These are phyloP conservation scores for Psilocybe subaeruginosa DNA, from an alignment of 768 basidiomycete species.

Conservation along the genomic window DNA sequence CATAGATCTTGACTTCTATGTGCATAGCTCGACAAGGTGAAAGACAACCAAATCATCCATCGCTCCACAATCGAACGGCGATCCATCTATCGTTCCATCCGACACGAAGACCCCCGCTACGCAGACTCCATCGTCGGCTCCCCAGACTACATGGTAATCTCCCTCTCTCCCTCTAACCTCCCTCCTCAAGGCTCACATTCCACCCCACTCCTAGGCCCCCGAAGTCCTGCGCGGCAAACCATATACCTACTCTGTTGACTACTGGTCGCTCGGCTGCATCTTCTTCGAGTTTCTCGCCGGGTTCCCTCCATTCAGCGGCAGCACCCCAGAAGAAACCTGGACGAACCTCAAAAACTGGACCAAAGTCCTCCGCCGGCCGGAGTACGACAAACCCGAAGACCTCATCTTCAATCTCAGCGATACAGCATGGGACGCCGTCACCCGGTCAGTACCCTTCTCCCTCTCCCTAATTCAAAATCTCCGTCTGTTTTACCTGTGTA, in stretches of 20 bases:
- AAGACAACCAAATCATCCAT: conserved; percentile 87
- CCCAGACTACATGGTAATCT: conserved; percentile 91
- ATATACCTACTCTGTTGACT: conserved; percentile 96
- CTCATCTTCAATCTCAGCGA: conserved; percentile 95
- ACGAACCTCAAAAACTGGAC: conserved; percentile 99
- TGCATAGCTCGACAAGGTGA: conserved; percentile 89
- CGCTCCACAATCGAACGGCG: conserved; percentile 94
- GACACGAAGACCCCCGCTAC: conserved; percentile 88
- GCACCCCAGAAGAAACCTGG: conserved; percentile 97
- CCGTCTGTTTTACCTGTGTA: neutral
- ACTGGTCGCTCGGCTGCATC: conserved; percentile 98
- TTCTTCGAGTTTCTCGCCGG: conserved; percentile 96
- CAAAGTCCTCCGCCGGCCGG: conserved; percentile 86
- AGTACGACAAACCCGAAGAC: conserved; percentile 96
- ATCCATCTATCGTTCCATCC: conserved; percentile 91
- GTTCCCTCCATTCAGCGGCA: conserved; percentile 97
- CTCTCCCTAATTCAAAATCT: no score
- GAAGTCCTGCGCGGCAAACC: conserved; percentile 93
- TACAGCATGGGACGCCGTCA: conserved; percentile 92
- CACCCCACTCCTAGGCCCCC: conserved; percentile 51
- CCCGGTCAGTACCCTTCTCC: conserved; percentile 51
- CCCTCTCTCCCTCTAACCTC: neutral
- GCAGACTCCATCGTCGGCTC: conserved; percentile 98
- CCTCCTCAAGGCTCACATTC: neutral
- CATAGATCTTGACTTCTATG: neutral